Percentiles rank a stretch among this genome's conserved stretches.
Evolutionary conservation across 2,329 filamentous ascomycete genomes (phyloP).

Genomic region (Aspergillus texensis): DNA sequence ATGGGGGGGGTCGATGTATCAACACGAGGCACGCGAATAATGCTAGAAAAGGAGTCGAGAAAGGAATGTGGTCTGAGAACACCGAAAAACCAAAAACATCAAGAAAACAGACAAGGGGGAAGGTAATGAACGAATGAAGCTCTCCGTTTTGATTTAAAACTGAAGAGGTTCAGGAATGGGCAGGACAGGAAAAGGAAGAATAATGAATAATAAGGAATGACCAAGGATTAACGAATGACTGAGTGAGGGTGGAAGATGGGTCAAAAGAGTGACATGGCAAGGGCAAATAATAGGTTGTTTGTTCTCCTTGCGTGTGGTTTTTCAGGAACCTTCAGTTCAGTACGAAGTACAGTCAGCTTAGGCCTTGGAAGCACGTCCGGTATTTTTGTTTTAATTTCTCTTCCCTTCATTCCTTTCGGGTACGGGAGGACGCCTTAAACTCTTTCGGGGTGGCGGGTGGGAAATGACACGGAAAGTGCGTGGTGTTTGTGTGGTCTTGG

Average conservation of each 20-base stretch:
- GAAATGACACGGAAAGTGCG: neutral
- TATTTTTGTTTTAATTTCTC: neutral
- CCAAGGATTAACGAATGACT: constrained; percentile 35
- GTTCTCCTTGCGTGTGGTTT: constrained; percentile 1
- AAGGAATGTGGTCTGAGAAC: constrained; percentile 18
- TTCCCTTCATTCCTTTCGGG: neutral
- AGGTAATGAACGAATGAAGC: constrained; percentile 15
- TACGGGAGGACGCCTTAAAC: neutral
- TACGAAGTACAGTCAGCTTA: neutral
- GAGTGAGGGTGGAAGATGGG: constrained; percentile 26
- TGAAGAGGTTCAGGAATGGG: constrained; percentile 8
- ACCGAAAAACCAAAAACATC: constrained; percentile 16
- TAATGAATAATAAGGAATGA: neutral
- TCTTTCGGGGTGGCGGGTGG: neutral
- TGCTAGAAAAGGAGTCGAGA: constrained; percentile 20
- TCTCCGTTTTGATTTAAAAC: neutral
- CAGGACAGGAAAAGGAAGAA: constrained; percentile 6
- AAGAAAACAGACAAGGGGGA: constrained; percentile 16
- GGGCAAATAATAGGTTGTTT: constrained; percentile 16
- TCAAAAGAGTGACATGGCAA: constrained; percentile 31
- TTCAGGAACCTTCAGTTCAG: neutral
- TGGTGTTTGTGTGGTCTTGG: neutral
- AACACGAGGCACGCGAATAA: constrained; percentile 4
- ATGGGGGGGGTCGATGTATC: neutral
- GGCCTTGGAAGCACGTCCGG: neutral